Evolutionary conservation across 2,329 filamentous ascomycete genomes (phyloP).

Genomic region (Claviceps fusiformis): DNA sequence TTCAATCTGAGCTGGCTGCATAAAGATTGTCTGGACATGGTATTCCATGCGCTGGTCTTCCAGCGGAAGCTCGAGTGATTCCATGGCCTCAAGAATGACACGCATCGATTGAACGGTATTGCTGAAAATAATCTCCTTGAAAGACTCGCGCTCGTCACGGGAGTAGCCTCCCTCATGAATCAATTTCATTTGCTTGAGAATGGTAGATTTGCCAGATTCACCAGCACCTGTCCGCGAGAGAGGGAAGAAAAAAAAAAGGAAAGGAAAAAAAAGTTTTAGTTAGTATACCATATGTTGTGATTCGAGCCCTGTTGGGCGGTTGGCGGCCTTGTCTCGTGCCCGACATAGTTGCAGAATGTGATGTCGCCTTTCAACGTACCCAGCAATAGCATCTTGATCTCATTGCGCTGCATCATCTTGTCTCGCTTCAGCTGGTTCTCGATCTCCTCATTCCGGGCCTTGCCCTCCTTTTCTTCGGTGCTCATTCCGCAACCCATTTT

Average conservation of each 20-base stretch:
- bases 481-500: slow-evolving; percentile 99
- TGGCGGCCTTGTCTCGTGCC: not conserved
- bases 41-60: slow-evolving; percentile 90
- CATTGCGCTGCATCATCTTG: slow-evolving; percentile 96
- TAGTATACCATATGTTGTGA: not conserved
- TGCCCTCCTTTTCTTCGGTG: slow-evolving; percentile 99
- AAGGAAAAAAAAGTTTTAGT: not conserved
- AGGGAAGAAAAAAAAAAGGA: not conserved
- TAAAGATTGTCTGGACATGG: slow-evolving; percentile 96
- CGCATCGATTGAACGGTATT: slow-evolving; percentile 59
- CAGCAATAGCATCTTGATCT: slow-evolving; percentile 99
- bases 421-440: slow-evolving; percentile 98
- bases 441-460: slow-evolving; percentile 99
- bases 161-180: slow-evolving; percentile 99
- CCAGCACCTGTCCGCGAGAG: slow-evolving; percentile 56
- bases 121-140: slow-evolving; percentile 60
- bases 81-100: slow-evolving; percentile 56
- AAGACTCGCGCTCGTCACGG: slow-evolving; percentile 63
- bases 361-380: slow-evolving; percentile 40
- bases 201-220: slow-evolving; percentile 54
- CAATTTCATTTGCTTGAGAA: slow-evolving; percentile 59
- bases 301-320: not conserved
- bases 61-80: slow-evolving; percentile 62
- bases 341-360: not conserved
- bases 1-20: slow-evolving; percentile 94